Evolutionary conservation across 306 rosid species (phyloP), one percentile per base, ranked within the genome.

Genomic region (Calophaca sinica): DNA sequence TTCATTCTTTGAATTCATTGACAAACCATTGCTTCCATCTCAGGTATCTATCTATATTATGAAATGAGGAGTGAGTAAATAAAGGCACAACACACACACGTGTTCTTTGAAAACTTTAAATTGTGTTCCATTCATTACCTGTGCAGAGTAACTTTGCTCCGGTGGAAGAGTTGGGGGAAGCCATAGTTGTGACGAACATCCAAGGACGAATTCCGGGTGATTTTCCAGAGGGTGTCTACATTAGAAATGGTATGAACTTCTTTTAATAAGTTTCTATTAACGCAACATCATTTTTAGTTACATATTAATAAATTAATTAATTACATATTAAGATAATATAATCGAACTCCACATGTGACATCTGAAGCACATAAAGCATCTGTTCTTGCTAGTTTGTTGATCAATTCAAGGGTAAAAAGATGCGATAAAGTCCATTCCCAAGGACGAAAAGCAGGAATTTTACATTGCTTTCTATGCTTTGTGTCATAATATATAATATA

Each of bases 161-260:
- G 2, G 91, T 81, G 44, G 89, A 87, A 62, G 92, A 87, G 79
- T 50, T 90, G 58, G 86, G 78, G 54, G 86, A 77, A 44, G 70
- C 90, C 32, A 68, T 79, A 28, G 42, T 49, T 6, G 39, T 87
- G 54, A 65, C 31, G 20, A 62, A n/a, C 79, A 87, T 83, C 68
- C 68, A 65, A 74, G 96, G 96, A 45, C 79, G n/a, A 13, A 62
- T 93, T 60, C 96, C 94, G 0, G 59, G 42, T 36, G 68, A 72
- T 36, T 93, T 88, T 72, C 90, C 90, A 0, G 77, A 78, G 44
- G 98, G 96, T 50, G 85, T 88, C 50, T 88, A 84, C 73, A 51
- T 87, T 28, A 87, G 93, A 88, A 93, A 87, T 65, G 98, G 94
- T 87, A 2, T 2, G 64, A 55, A 78, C 38, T 31, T 39, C 46